Evolutionary conservation across 202 grass and related monocot genomes (phyloP).

Genomic region (Panicum virgatum): DNA sequence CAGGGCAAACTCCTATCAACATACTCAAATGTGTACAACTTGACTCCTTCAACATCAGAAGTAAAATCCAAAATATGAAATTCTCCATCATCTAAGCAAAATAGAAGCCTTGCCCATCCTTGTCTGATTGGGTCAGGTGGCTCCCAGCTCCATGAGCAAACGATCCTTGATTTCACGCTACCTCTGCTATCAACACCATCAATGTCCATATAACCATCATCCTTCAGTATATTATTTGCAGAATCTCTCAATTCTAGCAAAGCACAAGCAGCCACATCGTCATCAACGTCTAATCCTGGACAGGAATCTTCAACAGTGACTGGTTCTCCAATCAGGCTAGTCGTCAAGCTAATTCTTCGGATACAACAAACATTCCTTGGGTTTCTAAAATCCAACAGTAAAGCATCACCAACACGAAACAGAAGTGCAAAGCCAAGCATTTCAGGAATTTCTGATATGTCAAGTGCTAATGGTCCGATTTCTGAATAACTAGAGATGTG

Average conservation of each 20-base stretch:
- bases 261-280: conserved; percentile 92
- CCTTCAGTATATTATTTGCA: conserved; percentile 65
- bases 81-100: conserved; percentile 89
- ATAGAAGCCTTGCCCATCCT: conserved; percentile 68
- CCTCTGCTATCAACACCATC: conserved; percentile 67
- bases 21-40: conserved; percentile 62
- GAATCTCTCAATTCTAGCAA: conserved; percentile 96
- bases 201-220: conserved; percentile 90
- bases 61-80: conserved; percentile 80
- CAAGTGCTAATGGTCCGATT: conserved; percentile 73
- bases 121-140: conserved; percentile 42
- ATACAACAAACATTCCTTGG: conserved; percentile 67
- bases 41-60: conserved; percentile 60
- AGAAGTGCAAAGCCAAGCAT: conserved; percentile 88
- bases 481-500: conserved; percentile 73
- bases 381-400: conserved; percentile 86
- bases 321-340: conserved; percentile 60
- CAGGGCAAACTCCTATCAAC: conserved; percentile 65
- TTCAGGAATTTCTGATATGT: conserved; percentile 78
- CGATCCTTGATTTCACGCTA: conserved; percentile 56
- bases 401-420: conserved; percentile 82
- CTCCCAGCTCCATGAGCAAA: conserved; percentile 97
- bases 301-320: conserved; percentile 74
- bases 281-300: conserved; percentile 74
- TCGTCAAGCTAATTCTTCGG: conserved; percentile 62